phyloP scores from a whole-genome alignment of 2,329 filamentous ascomycete genomes.

The Stagonosporopsis tanaceti region DNA sequence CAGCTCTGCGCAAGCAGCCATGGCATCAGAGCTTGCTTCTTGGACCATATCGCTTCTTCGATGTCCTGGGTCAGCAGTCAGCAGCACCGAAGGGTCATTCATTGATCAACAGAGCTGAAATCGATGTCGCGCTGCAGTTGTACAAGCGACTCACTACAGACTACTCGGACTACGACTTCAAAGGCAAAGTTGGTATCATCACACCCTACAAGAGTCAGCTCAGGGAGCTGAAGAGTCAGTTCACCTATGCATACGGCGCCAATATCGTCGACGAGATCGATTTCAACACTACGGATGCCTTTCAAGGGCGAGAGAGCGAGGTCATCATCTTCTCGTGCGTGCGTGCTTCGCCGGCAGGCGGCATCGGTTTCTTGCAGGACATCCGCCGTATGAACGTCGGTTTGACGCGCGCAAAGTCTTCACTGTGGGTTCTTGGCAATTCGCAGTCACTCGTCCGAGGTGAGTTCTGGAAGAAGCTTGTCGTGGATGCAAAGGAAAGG shows the following conservation, averaged over 20 bases:
- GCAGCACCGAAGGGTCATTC: slow-evolving; percentile 86
- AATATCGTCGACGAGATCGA: slow-evolving; percentile 81
- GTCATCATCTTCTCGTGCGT: slow-evolving; percentile 99
- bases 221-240: slow-evolving; percentile 77
- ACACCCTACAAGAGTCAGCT: slow-evolving; percentile 97
- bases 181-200: slow-evolving; percentile 91
- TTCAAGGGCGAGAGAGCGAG: slow-evolving; percentile 95
- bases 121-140: slow-evolving; percentile 84
- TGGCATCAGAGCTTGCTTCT: slow-evolving; percentile 88
- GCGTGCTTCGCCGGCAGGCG: slow-evolving; percentile 87
- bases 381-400: slow-evolving; percentile 99
- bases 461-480: slow-evolving; percentile 87
- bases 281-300: slow-evolving; percentile 99
- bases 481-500: slow-evolving; percentile 79
- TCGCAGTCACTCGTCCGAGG: slow-evolving; percentile 85
- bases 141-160: slow-evolving; percentile 82
- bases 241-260: slow-evolving; percentile 75
- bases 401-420: slow-evolving; percentile 94
- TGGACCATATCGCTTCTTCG: slow-evolving; percentile 95
- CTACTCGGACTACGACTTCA: slow-evolving; percentile 72
- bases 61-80: slow-evolving; percentile 87
- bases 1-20: slow-evolving; percentile 73
- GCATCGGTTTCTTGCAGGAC: slow-evolving; percentile 97
- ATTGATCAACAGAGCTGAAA: slow-evolving; percentile 85
- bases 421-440: slow-evolving; percentile 95